Base-by-base conservation (phyloP, 768 basidiomycete species). In the Galerina sulciceps region DNA sequence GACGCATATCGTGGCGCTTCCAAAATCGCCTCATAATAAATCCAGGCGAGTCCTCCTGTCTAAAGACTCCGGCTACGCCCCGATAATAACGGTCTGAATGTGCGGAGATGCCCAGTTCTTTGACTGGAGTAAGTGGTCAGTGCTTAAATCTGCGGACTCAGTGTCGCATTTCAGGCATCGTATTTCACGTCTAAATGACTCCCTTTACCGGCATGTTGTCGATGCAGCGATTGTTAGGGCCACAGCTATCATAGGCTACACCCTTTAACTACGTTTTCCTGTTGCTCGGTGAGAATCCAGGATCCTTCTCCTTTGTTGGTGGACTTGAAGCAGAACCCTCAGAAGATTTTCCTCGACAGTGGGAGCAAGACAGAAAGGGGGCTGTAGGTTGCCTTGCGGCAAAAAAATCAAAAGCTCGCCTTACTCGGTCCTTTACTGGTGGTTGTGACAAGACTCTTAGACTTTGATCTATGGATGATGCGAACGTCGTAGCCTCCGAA, bases 71-170 rank as follows among this genome's bases (percentile, higher is more conserved):
- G n/a, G 4, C n/a, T 52, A 62, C 13, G 69, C 76, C 43, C 78
- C 79, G 10, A 60, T 80, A 46, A 69, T 74, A 44, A 77, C 79
- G 34, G 68, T 83, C 53, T 79, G 79, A 23, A 81, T 81, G 81
- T 68, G 76, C 41, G 75, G 73, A 35, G 78, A 81, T 54, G 66
- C 74, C n/a, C 77, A 83, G 49, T 80, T 80, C 60, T 75, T 80
- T 57, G 57, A 77, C 52, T 68, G 69, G 41, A 63, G 58, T 34
- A 63, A 69, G 59, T 71, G 72, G 74, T 70, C 43, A 50, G 38
- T 20, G 17, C 48, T 14, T 23, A 31, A 43, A 14, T 48, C 35
- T 42, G 31, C 35, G 35, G 54, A 20, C 40, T 34, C 45, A 15
- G 47, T 44, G 35, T 35, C 56, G 20, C 38, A 20, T 63, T 52